Percentiles rank a stretch among this genome's conserved stretches.
Conservation (phyloP, 2,329 filamentous ascomycete genomes). For the Beauveria rudraprayagi region DNA sequence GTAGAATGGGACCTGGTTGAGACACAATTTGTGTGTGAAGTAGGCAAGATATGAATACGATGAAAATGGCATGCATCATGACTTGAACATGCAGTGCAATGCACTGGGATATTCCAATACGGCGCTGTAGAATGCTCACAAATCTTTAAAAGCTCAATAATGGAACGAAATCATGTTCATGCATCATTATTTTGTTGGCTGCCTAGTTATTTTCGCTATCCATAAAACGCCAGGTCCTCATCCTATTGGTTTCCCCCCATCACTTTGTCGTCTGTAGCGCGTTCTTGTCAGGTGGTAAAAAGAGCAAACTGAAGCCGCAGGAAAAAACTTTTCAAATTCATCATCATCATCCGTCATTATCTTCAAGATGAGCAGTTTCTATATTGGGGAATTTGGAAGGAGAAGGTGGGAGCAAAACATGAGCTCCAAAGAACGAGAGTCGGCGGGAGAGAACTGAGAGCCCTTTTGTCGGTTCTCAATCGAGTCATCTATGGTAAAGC, state of each 20-base stretch:
- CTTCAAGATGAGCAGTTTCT: background rate
- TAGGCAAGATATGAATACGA: background rate
- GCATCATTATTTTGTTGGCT: background rate
- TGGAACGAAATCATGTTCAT: background rate
- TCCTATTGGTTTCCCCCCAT: background rate
- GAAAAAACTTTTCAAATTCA: background rate
- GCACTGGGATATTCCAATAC: background rate
- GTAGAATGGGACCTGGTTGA: background rate
- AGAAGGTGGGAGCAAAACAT: constrained; percentile 42
- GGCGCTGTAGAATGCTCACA: background rate
- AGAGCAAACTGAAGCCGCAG: background rate
- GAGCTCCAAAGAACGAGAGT: constrained; percentile 43
- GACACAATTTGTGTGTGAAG: background rate
- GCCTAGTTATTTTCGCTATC: constrained; percentile 3
- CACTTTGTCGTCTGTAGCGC: background rate
- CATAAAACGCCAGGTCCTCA: background rate
- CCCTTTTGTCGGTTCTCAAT: constrained; percentile 39
- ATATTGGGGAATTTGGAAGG: constrained; percentile 25
- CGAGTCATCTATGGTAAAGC: constrained; percentile 19
- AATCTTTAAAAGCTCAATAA: background rate
- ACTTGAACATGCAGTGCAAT: background rate
- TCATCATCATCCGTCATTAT: background rate
- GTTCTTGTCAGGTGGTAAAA: background rate
- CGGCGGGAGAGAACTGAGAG: constrained; percentile 41
- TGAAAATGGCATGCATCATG: background rate